Conservation (phyloP, 257 asterid species). For the Galeopsis tetrahit region DNA sequence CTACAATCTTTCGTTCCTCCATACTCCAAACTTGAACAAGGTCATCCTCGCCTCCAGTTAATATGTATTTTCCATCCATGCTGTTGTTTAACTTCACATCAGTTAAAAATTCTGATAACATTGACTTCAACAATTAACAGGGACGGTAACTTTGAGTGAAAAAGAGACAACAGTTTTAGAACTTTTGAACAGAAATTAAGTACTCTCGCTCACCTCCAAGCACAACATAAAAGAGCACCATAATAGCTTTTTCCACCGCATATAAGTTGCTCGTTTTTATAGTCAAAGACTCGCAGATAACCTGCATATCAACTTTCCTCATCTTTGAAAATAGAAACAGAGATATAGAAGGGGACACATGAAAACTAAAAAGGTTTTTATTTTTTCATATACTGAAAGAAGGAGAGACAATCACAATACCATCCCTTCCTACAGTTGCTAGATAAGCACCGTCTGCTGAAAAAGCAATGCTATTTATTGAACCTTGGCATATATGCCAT, state of each 20-base stretch:
- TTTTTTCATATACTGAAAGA: conserved; percentile 17
- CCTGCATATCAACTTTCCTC: conserved; percentile 55
- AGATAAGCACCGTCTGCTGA: conserved; percentile 79
- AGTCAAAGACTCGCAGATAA: conserved; percentile 90
- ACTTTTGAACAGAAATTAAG: conserved; percentile 1
- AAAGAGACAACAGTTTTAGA: neutral
- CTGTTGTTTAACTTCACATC: conserved; percentile 62
- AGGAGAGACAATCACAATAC: conserved; percentile 47
- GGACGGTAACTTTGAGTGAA: conserved; percentile 11
- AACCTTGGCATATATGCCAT: conserved; percentile 98
- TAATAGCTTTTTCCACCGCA: conserved; percentile 98
- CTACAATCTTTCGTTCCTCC: conserved; percentile 95
- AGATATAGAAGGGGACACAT: neutral
- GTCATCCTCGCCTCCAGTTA: conserved; percentile 99
- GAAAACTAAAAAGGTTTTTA: neutral
- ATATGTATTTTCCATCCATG: conserved; percentile 92
- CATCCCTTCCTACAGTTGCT: conserved; percentile 94
- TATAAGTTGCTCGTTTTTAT: conserved; percentile 79
- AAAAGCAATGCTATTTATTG: conserved; percentile 80
- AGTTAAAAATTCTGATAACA: conserved; percentile 44
- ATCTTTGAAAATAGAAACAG: conserved; percentile 31
- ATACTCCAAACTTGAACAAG: conserved; percentile 99
- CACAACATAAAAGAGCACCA: conserved; percentile 95
- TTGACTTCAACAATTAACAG: conserved; percentile 28
- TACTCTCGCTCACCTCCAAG: conserved; percentile 76